These are phyloP conservation scores for Artemisia argyi DNA, from an alignment of 129 eudicot species.

Conservation along the genomic window DNA sequence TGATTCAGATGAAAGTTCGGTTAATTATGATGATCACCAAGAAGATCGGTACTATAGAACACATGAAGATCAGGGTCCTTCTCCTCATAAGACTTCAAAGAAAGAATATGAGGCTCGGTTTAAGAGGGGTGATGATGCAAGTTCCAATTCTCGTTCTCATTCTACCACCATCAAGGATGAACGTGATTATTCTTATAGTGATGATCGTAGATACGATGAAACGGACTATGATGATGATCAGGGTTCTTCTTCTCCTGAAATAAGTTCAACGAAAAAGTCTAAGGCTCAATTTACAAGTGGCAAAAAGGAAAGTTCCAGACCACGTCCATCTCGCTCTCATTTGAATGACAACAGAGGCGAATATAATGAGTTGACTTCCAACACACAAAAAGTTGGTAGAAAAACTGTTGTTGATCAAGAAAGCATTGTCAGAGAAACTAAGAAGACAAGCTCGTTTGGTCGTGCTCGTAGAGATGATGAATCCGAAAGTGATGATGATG, in stretches of 20 bases:
- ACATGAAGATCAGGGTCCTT: conserved; percentile 20
- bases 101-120: conserved; percentile 19
- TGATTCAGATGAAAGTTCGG: conserved; percentile 34
- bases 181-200: too few species aligned
- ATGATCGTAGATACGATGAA: too few species aligned
- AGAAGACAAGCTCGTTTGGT: conserved; percentile 25
- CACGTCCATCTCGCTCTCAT: conserved; percentile 35
- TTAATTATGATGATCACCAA: conserved; percentile 19
- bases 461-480: conserved; percentile 30
- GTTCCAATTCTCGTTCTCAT: conserved; percentile 12
- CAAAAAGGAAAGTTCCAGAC: too few species aligned
- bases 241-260: neutral
- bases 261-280: too few species aligned
- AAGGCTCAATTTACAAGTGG: too few species aligned
- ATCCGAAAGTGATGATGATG: conserved; percentile 55
- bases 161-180: too few species aligned
- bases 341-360: conserved; percentile 35
- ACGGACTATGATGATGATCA: conserved; percentile 7
- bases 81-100: conserved; percentile 24
- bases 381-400: conserved; percentile 27
- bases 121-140: conserved; percentile 16
- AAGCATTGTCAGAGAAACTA: conserved; percentile 25
- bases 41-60: conserved; percentile 27
- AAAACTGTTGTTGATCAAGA: conserved; percentile 30
- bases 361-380: conserved; percentile 22